Percentiles rank a stretch among this genome's conserved stretches.
Evolutionary conservation across 169 alveolate species (phyloP).

Genomic region (Theileria annulata): DNA sequence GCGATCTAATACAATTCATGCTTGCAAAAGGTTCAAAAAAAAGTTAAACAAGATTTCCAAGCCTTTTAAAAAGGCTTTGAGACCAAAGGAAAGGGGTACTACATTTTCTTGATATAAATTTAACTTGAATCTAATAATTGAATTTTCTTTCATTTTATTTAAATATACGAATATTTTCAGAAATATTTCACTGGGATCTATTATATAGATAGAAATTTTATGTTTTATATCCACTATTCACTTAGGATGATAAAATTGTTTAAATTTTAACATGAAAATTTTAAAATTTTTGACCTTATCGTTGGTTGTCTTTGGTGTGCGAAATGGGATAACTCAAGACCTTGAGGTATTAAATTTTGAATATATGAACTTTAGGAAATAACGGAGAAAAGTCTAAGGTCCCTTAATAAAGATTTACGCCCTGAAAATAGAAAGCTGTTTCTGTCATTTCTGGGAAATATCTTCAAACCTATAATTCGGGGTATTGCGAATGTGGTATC

Average conservation of each 20-base stretch:
- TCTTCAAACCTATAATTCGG: conserved; percentile 37
- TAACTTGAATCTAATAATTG: conserved; percentile 12
- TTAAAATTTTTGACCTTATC: background rate
- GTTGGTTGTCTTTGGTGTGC: background rate
- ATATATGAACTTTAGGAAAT: background rate
- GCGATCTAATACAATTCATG: background rate
- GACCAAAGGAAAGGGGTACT: background rate
- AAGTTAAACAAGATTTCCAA: background rate
- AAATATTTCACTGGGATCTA: background rate
- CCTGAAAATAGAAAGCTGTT: conserved; percentile 43
- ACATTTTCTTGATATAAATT: background rate
- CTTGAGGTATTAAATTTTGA: background rate
- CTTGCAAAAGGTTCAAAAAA: background rate
- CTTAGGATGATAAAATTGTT: background rate
- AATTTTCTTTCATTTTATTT: background rate
- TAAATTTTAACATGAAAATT: conserved; percentile 2
- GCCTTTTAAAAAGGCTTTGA: background rate
- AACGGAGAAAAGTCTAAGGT: background rate
- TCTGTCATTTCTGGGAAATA: conserved; percentile 7
- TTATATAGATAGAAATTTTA: background rate
- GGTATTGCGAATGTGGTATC: background rate
- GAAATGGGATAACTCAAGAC: background rate
- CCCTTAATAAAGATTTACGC: conserved; percentile 16
- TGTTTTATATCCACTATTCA: background rate
- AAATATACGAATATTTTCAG: background rate